These are phyloP conservation scores for Xylaria curta DNA, from an alignment of 495 filamentous ascomycete genomes.

Conservation along the genomic window DNA sequence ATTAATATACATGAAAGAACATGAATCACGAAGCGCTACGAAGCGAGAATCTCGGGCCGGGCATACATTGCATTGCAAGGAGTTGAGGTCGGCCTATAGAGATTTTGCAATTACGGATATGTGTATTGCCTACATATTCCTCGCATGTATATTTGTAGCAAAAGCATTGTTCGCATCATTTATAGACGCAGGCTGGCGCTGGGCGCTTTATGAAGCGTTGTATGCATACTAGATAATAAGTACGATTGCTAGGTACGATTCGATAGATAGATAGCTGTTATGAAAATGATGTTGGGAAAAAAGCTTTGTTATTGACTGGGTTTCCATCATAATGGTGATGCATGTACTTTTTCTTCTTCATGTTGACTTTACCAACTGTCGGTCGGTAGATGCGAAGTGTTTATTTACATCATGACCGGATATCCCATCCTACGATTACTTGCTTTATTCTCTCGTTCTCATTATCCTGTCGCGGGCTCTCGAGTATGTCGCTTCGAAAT, in stretches of 20 bases:
- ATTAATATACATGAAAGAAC: neutral
- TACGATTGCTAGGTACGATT: neutral
- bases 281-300: neutral
- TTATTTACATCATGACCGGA: neutral
- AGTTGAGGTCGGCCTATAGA: neutral
- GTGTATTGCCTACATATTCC: neutral
- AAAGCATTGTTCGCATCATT: neutral
- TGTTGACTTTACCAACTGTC: neutral
- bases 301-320: neutral
- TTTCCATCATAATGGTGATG: neutral
- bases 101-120: neutral
- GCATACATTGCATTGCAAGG: constrained; percentile 13
- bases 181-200: neutral
- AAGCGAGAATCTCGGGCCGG: neutral
- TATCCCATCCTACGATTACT: neutral
- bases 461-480: neutral
- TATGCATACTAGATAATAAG: neutral
- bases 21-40: constrained; percentile 30
- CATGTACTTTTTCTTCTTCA: neutral
- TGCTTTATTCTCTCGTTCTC: neutral
- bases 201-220: neutral
- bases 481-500: neutral
- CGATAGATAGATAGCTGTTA: neutral
- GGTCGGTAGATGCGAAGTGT: neutral
- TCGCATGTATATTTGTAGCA: neutral